Percentiles rank a stretch among this genome's conserved stretches.
These are phyloP conservation scores for Talaromyces albobiverticillius DNA, from an alignment of 2,329 filamentous ascomycete genomes.

Conservation along the genomic window DNA sequence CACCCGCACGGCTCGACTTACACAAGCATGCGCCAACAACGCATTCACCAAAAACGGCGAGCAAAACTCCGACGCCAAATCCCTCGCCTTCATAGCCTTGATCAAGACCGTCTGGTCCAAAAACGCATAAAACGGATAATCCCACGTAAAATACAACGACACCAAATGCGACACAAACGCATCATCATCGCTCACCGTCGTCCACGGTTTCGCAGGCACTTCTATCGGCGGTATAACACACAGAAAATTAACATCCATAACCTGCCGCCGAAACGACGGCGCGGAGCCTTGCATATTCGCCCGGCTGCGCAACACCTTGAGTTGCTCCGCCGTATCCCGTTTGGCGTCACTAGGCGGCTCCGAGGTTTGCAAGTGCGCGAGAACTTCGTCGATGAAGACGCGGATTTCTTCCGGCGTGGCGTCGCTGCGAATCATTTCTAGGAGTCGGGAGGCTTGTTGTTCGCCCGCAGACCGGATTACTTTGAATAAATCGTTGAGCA, in stretches of 20 bases:
- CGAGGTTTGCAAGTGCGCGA: conserved; percentile 19
- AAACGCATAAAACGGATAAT: conserved; percentile 80
- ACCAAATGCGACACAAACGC: conserved; percentile 76
- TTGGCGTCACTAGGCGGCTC: conserved; percentile 15
- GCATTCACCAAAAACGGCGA: conserved; percentile 86
- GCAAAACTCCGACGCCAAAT: conserved; percentile 66
- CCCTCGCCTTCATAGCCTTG: conserved; percentile 45
- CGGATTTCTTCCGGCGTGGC: conserved; percentile 35
- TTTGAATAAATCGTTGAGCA: conserved; percentile 35
- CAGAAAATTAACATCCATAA: conserved; percentile 42
- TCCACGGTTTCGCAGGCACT: conserved; percentile 62
- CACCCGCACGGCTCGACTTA: too few species aligned
- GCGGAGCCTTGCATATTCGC: conserved; percentile 30
- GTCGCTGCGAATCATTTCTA: conserved; percentile 36
- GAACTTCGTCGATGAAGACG: conserved; percentile 29
- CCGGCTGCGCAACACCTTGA: conserved; percentile 28
- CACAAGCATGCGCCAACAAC: conserved; percentile 63
- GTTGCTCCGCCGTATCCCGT: conserved; percentile 20
- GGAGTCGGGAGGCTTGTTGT: conserved; percentile 24
- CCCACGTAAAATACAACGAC: conserved; percentile 92
- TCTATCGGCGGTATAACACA: conserved; percentile 34
- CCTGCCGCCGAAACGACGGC: conserved; percentile 33
- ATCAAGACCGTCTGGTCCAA: conserved; percentile 75
- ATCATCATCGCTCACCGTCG: conserved; percentile 70
- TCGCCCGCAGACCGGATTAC: conserved; percentile 33